Base-by-base conservation (phyloP, 169 alveolate genomes). In the Plasmodium vivax region DNA sequence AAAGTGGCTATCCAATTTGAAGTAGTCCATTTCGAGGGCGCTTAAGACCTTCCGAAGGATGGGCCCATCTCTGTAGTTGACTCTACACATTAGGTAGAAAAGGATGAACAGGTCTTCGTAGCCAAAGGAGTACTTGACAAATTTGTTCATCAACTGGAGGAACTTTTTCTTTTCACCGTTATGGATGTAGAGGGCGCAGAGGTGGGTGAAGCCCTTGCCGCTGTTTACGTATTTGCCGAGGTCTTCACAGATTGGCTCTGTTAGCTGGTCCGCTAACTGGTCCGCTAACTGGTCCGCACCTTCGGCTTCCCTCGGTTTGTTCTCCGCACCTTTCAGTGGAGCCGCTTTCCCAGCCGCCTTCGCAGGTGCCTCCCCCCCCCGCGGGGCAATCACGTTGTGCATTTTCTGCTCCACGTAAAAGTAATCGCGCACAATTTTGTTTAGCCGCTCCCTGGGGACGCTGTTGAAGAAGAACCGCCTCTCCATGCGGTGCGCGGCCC, bases 81-180 rank as follows among this genome's bases (percentile, higher is more conserved):
- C 51, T 88, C 32, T 80, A n/a, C 94, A 88, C 23, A 88, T 38
- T 79, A 88, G 79, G 73, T 88, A 88, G 23, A 88, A 88, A 3
- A 88, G 82, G 32, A 88, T 88, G 72, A 88, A 88, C n/a, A 88
- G 73, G 32, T 88, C 94, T 36, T 88, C 94, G 51, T 88, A 88
- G 14, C 94, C 58, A 80, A 88, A 88, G 72, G 91, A 77, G 38
- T 80, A 88, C 14, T 62, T 79, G 3, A 14, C 51, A 47, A 43
- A 62, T 2, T 88, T 77, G 58, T 88, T 58, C 41, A 88, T 80
- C 14, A 88, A 45, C 51, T 88, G 83, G 19, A 80, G 10, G 72
- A 88, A 88, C 34, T 79, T 88, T 32, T 58, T 68, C 80, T 88
- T 88, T 38, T 88, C 94, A 88, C 80, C 82, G 54, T 88, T 88